Conservation (phyloP, 306 rosid genomes). For the Gillenia trifoliata region DNA sequence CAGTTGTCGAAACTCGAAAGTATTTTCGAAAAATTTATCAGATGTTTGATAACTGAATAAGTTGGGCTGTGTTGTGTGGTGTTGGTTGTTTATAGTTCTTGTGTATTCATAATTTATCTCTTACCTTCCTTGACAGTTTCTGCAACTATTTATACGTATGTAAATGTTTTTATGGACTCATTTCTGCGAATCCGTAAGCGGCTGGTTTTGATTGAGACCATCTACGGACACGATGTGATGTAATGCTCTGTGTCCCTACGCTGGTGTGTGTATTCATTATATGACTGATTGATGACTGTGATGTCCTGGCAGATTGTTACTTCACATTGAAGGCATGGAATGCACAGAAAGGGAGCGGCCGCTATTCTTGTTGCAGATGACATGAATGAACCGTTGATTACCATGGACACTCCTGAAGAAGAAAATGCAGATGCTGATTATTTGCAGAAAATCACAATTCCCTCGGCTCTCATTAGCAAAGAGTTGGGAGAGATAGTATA, state of each 20-base stretch:
- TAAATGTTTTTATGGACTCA: neutral
- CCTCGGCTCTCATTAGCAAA: constrained; percentile 84
- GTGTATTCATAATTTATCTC: neutral
- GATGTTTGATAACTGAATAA: neutral
- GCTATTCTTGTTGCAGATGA: constrained; percentile 94
- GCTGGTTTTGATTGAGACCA: neutral
- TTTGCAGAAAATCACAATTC: constrained; percentile 67
- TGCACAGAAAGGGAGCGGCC: constrained; percentile 95
- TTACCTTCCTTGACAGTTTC: neutral
- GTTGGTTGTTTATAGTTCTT: neutral
- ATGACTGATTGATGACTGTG: neutral
- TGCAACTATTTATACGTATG: neutral
- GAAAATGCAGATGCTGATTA: constrained; percentile 58
- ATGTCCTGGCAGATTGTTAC: constrained; percentile 69
- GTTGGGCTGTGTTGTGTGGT: neutral
- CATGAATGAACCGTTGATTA: constrained; percentile 62
- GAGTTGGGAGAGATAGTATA: constrained; percentile 70
- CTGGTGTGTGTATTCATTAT: neutral
- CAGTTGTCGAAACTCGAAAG: neutral
- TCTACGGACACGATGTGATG: neutral
- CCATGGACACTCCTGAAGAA: constrained; percentile 95
- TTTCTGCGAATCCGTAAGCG: neutral
- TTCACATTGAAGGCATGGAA: constrained; percentile 98
- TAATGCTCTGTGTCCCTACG: neutral
- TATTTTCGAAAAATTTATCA: neutral